Conservation (phyloP, 371 early-diverging fungal species). For the Cokeromyces recurvatus region DNA sequence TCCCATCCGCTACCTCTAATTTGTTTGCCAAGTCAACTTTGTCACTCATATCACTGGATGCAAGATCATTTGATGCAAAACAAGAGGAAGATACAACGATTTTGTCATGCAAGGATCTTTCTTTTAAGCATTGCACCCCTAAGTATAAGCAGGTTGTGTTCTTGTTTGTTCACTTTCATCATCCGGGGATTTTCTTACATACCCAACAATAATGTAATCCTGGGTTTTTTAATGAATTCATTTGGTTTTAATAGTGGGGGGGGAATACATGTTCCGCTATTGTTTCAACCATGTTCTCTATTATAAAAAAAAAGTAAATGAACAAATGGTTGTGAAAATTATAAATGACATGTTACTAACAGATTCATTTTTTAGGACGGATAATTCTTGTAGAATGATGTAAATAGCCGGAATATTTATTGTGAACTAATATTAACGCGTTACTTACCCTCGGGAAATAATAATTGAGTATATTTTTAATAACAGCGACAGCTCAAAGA, state of each 20-base stretch:
- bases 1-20: slow-evolving; percentile 3
- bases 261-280: slow-evolving; percentile 2
- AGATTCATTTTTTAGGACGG: no score
- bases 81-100: slow-evolving; percentile 4
- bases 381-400: no score
- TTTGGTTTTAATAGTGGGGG: not conserved
- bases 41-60: slow-evolving; percentile 8
- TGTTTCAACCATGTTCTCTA: no score
- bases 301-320: not conserved
- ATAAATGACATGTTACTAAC: no score
- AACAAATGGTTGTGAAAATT: no score
- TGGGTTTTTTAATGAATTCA: not conserved
- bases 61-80: slow-evolving; percentile 5
- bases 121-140: slow-evolving; percentile 2
- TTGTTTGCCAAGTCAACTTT: not conserved
- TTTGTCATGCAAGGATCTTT: slow-evolving; percentile 5
- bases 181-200: slow-evolving; percentile 10
- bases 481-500: no score
- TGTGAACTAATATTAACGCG: no score
- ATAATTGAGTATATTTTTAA: no score
- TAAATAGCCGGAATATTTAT: no score
- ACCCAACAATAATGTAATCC: slow-evolving; percentile 5
- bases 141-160: slow-evolving; percentile 3
- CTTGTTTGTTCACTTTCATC: slow-evolving; percentile 4
- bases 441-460: no score